These are phyloP conservation scores for Chytriomyces sp. DNA, from an alignment of 192 early-diverging fungal genomes.

Conservation along the genomic window DNA sequence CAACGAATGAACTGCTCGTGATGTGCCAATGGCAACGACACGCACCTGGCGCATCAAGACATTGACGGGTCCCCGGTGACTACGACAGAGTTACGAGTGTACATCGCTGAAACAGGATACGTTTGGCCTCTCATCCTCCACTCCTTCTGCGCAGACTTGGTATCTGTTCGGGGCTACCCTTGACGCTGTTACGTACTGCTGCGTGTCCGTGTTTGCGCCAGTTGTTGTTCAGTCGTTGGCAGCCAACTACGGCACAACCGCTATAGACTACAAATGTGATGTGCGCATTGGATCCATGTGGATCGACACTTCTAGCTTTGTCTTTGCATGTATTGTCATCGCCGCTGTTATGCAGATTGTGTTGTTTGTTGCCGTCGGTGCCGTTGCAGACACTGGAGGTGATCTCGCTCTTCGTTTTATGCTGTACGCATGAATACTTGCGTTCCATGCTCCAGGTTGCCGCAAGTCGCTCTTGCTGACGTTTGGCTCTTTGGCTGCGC, in stretches of 20 bases:
- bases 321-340: slow-evolving; percentile 39
- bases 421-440: not conserved
- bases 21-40: not conserved
- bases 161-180: slow-evolving; percentile 6
- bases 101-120: not conserved
- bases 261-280: slow-evolving; percentile 29
- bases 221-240: slow-evolving; percentile 36
- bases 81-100: not conserved
- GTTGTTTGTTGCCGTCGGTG: slow-evolving; percentile 42
- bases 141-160: not conserved
- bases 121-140: not conserved
- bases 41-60: not conserved
- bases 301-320: slow-evolving; percentile 34
- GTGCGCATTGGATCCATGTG: slow-evolving; percentile 21
- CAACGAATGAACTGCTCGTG: not conserved
- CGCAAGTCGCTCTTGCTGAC: slow-evolving; percentile 25
- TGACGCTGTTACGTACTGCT: not conserved
- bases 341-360: slow-evolving; percentile 36
- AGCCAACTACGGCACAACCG: not conserved
- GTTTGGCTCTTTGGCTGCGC: slow-evolving; percentile 14
- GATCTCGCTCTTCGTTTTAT: not conserved
- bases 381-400: slow-evolving; percentile 50
- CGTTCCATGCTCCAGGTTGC: not conserved
- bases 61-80: slow-evolving; percentile 6
- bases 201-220: slow-evolving; percentile 34